Conservation (phyloP, 73 alveolate species). For the Paramecium tetraurelia region DNA sequence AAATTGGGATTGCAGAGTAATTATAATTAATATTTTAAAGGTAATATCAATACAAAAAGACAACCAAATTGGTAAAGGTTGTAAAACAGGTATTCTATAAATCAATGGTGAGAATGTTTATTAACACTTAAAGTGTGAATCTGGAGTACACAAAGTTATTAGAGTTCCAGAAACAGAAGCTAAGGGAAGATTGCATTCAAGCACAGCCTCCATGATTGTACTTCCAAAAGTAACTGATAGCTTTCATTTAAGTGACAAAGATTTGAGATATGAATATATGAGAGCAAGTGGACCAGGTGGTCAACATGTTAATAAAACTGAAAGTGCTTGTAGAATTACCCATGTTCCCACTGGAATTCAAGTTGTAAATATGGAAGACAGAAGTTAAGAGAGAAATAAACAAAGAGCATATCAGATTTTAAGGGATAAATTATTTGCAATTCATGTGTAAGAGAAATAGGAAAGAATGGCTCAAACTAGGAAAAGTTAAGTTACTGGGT, state of each 20-base stretch:
- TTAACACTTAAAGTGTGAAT: slow-evolving; percentile 69
- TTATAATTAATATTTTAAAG: neutral
- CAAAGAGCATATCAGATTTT: slow-evolving; percentile 71
- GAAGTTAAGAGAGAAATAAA: slow-evolving; percentile 77
- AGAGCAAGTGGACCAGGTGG: slow-evolving; percentile 94
- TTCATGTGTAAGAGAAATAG: slow-evolving; percentile 55
- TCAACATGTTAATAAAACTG: slow-evolving; percentile 87
- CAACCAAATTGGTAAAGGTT: slow-evolving; percentile 68
- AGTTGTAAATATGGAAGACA: slow-evolving; percentile 78
- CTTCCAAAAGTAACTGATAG: slow-evolving; percentile 76
- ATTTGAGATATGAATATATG: slow-evolving; percentile 71
- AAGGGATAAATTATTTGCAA: slow-evolving; percentile 67
- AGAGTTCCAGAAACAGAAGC: slow-evolving; percentile 91
- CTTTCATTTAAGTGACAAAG: slow-evolving; percentile 62
- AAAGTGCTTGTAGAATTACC: slow-evolving; percentile 82
- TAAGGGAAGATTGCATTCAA: slow-evolving; percentile 83
- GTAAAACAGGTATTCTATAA: slow-evolving; percentile 69
- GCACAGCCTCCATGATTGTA: slow-evolving; percentile 78
- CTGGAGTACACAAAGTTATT: slow-evolving; percentile 90
- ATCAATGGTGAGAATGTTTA: slow-evolving; percentile 71
- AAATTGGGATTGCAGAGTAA: slow-evolving; percentile 63
- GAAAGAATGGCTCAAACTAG: slow-evolving; percentile 52
- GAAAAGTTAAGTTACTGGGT: slow-evolving; percentile 67
- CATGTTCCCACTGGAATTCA: slow-evolving; percentile 88
- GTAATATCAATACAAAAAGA: slow-evolving; percentile 60